Evolutionary conservation across 331 rosid species (phyloP).

Genomic region (Spiraea crenata): DNA sequence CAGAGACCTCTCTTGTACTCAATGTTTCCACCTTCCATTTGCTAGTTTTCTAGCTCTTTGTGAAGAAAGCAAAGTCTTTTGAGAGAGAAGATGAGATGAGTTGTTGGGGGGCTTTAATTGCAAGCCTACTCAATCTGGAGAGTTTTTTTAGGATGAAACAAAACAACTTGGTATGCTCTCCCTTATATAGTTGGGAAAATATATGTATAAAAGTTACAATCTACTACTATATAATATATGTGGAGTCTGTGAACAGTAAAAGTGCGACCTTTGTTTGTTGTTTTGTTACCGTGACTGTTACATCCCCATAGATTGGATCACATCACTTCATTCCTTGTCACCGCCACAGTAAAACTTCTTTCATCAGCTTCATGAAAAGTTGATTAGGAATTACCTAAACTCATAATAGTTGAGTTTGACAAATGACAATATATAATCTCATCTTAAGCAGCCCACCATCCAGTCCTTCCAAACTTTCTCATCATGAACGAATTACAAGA

Average conservation of each 20-base stretch:
- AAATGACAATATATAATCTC: too few relatives aligned
- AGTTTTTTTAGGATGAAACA: background rate
- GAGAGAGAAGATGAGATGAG: background rate
- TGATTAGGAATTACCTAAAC: background rate
- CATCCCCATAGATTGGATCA: too few relatives aligned
- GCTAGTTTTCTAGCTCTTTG: background rate
- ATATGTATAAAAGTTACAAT: too few relatives aligned
- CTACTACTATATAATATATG: too few relatives aligned
- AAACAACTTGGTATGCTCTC: too few relatives aligned
- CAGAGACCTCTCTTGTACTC: conserved; percentile 47
- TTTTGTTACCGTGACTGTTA: too few relatives aligned
- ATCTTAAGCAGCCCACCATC: background rate
- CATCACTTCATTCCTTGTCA: too few relatives aligned
- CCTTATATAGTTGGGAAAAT: too few relatives aligned
- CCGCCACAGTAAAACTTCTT: too few relatives aligned
- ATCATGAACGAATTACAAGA: background rate
- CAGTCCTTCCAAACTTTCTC: background rate
- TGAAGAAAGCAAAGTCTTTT: background rate
- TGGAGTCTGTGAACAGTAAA: too few relatives aligned
- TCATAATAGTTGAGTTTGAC: background rate
- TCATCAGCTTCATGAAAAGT: too few relatives aligned
- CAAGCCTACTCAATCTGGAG: background rate
- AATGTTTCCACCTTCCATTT: conserved; percentile 32
- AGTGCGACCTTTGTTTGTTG: too few relatives aligned
- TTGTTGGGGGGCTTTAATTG: background rate